These are phyloP conservation scores for Phytopythium boreale DNA, from an alignment of 352 stramenopile species.

Conservation along the genomic window DNA sequence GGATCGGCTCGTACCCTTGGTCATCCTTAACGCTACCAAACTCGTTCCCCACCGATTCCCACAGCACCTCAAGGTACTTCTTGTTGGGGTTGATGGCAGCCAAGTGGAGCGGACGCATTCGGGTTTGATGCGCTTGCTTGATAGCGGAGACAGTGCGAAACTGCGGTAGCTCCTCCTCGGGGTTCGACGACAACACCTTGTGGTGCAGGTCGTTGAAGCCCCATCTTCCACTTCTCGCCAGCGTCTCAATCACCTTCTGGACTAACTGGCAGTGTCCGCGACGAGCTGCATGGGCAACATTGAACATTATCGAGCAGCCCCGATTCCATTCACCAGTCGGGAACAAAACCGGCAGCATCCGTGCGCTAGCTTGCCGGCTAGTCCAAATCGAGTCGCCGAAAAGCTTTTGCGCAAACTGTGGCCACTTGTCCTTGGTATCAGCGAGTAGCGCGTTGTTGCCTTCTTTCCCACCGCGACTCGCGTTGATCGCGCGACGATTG, in stretches of 20 bases:
- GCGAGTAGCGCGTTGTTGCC: slow-evolving; percentile 71
- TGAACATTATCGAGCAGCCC: slow-evolving; percentile 23
- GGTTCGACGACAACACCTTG: slow-evolving; percentile 48
- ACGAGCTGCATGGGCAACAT: slow-evolving; percentile 32
- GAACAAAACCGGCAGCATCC: slow-evolving; percentile 67
- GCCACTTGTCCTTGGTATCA: slow-evolving; percentile 20
- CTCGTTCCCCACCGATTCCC: slow-evolving; percentile 50
- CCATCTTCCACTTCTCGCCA: slow-evolving; percentile 45
- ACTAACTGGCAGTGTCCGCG: slow-evolving; percentile 45
- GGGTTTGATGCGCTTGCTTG: slow-evolving; percentile 62
- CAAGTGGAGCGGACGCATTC: slow-evolving; percentile 67
- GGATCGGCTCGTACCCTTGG: slow-evolving; percentile 54
- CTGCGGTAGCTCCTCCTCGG: slow-evolving; percentile 28
- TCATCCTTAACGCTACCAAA: slow-evolving; percentile 53
- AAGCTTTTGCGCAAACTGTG: not conserved
- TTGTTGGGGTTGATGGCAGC: slow-evolving; percentile 73
- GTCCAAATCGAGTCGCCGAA: slow-evolving; percentile 37
- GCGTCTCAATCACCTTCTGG: slow-evolving; percentile 49
- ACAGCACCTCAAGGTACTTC: slow-evolving; percentile 59
- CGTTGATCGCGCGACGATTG: slow-evolving; percentile 78
- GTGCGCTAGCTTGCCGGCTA: slow-evolving; percentile 36
- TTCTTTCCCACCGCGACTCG: slow-evolving; percentile 74
- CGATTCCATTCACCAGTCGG: slow-evolving; percentile 56
- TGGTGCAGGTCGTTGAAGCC: slow-evolving; percentile 62
- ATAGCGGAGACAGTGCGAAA: slow-evolving; percentile 64